Percentiles rank a stretch among this genome's conserved stretches.
Conservation (phyloP, 2,329 filamentous ascomycete species). For the Paraphaeosphaeria sporulosa region DNA sequence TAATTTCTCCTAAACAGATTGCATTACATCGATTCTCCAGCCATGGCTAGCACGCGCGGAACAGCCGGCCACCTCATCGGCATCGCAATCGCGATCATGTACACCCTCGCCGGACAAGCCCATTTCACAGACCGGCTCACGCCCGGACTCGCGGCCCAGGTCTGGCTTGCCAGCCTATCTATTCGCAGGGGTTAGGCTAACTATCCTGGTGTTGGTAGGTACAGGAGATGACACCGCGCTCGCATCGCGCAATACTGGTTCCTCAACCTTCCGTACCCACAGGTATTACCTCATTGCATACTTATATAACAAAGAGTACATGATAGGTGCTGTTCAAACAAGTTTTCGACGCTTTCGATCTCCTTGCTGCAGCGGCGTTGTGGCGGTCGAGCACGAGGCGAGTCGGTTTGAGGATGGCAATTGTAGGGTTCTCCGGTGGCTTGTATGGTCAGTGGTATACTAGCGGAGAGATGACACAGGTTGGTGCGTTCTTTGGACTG, state of each 20-base stretch:
- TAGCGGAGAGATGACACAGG: background rate
- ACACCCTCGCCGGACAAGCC: background rate
- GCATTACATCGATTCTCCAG: too few relatives aligned
- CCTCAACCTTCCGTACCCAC: background rate
- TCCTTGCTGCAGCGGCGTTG: background rate
- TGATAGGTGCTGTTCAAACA: background rate
- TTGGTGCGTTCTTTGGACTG: background rate
- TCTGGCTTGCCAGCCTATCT: background rate
- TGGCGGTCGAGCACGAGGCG: background rate
- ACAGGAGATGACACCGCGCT: background rate
- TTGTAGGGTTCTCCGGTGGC: background rate
- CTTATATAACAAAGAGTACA: too few relatives aligned
- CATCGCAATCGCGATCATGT: background rate
- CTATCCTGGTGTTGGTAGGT: background rate
- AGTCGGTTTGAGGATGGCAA: background rate
- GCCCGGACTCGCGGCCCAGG: background rate
- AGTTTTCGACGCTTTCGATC: background rate
- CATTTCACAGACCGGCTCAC: conserved; percentile 4
- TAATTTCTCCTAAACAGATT: too few relatives aligned
- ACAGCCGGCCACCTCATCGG: background rate
- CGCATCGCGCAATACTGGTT: background rate
- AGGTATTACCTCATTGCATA: background rate
- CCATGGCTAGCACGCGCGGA: background rate
- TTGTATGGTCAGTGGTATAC: conserved; percentile 2
- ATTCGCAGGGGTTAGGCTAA: background rate